phyloP scores from a whole-genome alignment of 2,329 filamentous ascomycete genomes.

The Fusarium proliferatum region DNA sequence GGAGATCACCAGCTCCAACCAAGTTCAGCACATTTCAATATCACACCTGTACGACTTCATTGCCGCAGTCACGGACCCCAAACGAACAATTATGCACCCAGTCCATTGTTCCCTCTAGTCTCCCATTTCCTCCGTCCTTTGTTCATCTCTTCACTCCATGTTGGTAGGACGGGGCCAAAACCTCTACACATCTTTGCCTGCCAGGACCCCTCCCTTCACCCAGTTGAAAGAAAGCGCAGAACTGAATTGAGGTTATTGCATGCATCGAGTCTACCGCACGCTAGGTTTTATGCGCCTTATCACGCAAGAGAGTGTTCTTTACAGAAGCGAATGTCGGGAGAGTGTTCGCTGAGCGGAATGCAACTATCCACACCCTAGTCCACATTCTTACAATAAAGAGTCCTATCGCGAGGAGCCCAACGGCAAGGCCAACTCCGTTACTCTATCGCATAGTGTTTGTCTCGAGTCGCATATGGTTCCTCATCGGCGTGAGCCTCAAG shows the following conservation, averaged over 20 bases:
- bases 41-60: conserved; percentile 18
- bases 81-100: conserved; percentile 1
- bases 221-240: conserved; percentile 15
- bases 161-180: conserved; percentile 2
- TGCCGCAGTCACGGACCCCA: conserved; percentile 10
- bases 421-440: not conserved
- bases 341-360: conserved; percentile 12
- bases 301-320: not conserved
- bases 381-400: conserved; percentile 11
- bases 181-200: conserved; percentile 1
- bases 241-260: conserved; percentile 2
- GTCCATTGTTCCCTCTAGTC: not conserved
- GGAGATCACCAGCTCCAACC: conserved; percentile 27
- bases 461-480: conserved; percentile 10
- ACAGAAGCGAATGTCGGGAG: not conserved
- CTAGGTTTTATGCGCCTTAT: not conserved
- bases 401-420: not conserved
- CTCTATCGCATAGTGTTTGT: not conserved
- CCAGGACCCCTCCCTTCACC: conserved; percentile 19
- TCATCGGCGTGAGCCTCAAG: conserved; percentile 8
- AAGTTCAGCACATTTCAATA: conserved; percentile 20
- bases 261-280: not conserved
- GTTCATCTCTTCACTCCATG: not conserved
- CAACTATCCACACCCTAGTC: conserved; percentile 4
- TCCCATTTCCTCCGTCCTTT: not conserved